Percentiles rank a stretch among this genome's conserved stretches.
phyloP scores from a whole-genome alignment of 257 asterid species.

The Primulina huaijiensis region DNA sequence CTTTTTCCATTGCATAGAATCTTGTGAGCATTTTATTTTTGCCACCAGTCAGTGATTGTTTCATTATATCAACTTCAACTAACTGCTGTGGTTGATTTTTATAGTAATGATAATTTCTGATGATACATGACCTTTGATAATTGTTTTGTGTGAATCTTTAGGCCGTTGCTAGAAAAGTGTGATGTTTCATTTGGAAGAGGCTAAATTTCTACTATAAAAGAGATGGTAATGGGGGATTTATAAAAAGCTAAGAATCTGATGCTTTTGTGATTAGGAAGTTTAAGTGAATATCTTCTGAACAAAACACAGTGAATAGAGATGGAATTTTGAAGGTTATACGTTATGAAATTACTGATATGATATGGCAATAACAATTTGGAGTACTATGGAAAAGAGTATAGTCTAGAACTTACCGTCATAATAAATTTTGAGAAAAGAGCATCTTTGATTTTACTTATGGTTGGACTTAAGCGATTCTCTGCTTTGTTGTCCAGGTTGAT shows the following conservation, averaged over 20 bases:
- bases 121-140: background rate
- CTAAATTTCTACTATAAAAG: constrained; percentile 3
- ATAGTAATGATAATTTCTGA: constrained; percentile 2
- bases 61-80: background rate
- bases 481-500: constrained; percentile 62
- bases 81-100: constrained; percentile 2
- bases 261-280: background rate
- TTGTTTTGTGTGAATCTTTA: background rate
- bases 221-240: background rate
- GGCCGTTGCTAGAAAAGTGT: constrained; percentile 10
- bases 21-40: constrained; percentile 8
- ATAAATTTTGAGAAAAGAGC: background rate
- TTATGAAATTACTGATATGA: background rate
- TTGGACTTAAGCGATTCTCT: constrained; percentile 15
- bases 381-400: background rate
- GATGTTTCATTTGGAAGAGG: background rate
- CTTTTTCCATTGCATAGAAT: constrained; percentile 5
- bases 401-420: background rate
- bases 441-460: constrained; percentile 15
- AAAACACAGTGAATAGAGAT: background rate
- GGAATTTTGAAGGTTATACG: constrained; percentile 2
- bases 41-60: constrained; percentile 6
- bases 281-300: constrained; percentile 1
- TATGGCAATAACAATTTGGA: background rate
- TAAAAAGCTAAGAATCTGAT: constrained; percentile 4